phyloP scores from a whole-genome alignment of 73 alveolate genomes.

The Urostyla sp. region DNA sequence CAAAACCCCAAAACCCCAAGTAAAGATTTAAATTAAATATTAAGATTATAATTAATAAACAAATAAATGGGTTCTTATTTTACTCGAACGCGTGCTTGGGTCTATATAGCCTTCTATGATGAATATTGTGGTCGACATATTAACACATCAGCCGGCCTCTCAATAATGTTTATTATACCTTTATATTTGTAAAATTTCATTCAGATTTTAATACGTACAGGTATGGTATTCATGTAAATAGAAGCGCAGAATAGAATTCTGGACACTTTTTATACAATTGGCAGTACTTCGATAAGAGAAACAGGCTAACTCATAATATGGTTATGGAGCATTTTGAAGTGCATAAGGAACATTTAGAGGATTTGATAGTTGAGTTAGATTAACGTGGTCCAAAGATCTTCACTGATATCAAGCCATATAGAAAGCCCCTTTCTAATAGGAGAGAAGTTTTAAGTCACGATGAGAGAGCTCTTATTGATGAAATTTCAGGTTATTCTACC shows the following conservation, averaged over 20 bases:
- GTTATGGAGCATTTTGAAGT: slow-evolving; percentile 76
- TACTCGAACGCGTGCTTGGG: slow-evolving; percentile 71
- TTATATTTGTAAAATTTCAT: slow-evolving; percentile 41
- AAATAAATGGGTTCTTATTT: slow-evolving; percentile 69
- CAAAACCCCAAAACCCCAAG: too few relatives aligned
- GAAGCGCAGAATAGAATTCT: slow-evolving; percentile 52
- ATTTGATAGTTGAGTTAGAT: slow-evolving; percentile 55
- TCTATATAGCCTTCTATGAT: slow-evolving; percentile 75
- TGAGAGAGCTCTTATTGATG: slow-evolving; percentile 67
- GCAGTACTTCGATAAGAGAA: slow-evolving; percentile 64
- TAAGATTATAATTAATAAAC: slow-evolving; percentile 16
- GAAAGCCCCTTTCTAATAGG: not conserved
- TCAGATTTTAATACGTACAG: not conserved
- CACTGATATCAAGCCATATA: slow-evolving; percentile 36
- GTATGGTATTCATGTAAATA: slow-evolving; percentile 63
- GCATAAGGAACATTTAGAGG: slow-evolving; percentile 66
- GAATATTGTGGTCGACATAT: slow-evolving; percentile 73
- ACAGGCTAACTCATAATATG: slow-evolving; percentile 69
- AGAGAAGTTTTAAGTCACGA: slow-evolving; percentile 23
- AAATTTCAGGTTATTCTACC: slow-evolving; percentile 62
- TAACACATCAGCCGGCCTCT: slow-evolving; percentile 67
- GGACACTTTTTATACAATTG: slow-evolving; percentile 38
- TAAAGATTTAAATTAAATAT: slow-evolving; percentile 10
- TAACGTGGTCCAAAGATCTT: slow-evolving; percentile 56
- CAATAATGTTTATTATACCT: slow-evolving; percentile 62